Evolutionary conservation across 257 asterid genomes (phyloP).

Genomic region (Fraxinus quadrangulata): DNA sequence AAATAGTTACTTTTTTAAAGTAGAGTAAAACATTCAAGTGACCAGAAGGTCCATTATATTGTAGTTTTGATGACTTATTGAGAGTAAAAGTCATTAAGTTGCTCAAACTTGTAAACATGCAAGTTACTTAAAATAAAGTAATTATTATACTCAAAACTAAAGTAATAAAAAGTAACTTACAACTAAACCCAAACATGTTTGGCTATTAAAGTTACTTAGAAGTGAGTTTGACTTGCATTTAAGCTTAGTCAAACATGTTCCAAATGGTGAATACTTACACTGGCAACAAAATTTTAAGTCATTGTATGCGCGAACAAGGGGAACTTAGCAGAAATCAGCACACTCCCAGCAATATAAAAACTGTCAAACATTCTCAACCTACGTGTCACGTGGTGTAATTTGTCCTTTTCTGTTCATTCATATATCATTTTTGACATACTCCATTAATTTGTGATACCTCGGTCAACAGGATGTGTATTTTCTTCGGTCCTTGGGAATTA

Average conservation of each 20-base stretch:
- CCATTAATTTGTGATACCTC: background rate
- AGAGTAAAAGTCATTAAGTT: background rate
- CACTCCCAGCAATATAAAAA: background rate
- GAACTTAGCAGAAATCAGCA: background rate
- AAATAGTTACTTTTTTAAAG: background rate
- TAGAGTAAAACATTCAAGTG: background rate
- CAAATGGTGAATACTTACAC: conserved; percentile 6
- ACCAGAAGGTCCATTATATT: background rate
- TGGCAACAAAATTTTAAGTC: too few relatives aligned
- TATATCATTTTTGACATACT: background rate
- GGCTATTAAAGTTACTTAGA: background rate
- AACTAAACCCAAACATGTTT: background rate
- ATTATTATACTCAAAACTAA: background rate
- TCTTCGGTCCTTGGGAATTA: conserved; percentile 12
- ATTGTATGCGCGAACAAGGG: background rate
- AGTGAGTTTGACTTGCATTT: background rate
- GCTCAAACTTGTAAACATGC: background rate
- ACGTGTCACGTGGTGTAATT: background rate
- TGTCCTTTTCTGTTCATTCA: background rate
- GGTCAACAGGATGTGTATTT: background rate
- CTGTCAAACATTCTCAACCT: background rate
- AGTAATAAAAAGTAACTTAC: background rate
- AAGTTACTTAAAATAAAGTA: background rate
- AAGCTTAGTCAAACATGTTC: background rate
- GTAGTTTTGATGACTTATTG: background rate